A percentile compares a stretch with the other conserved stretches of the same genome.
phyloP scores from a whole-genome alignment of 1,139 yeast species.

The Eremothecium coryli region DNA sequence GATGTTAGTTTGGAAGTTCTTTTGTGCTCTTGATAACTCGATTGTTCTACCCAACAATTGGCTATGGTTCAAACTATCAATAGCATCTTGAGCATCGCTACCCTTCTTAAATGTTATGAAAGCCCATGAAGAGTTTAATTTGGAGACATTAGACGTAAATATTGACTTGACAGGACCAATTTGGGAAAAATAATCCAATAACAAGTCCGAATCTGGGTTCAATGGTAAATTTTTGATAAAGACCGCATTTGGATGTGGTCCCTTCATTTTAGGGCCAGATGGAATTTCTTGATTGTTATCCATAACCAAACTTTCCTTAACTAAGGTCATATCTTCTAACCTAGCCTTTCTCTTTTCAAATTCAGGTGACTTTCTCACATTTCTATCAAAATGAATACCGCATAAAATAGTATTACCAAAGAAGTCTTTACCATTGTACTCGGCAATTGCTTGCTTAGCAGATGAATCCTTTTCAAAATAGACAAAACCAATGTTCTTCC shows the following conservation, averaged over 20 bases:
- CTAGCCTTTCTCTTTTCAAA: constrained; percentile 22
- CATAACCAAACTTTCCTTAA: constrained; percentile 21
- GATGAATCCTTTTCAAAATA: constrained; percentile 34
- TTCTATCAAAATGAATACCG: constrained; percentile 38
- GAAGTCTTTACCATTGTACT: constrained; percentile 28
- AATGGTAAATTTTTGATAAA: constrained; percentile 40
- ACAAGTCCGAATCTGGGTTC: constrained; percentile 31
- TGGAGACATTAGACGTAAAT: constrained; percentile 32
- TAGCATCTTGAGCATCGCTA: constrained; percentile 27
- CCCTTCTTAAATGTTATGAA: constrained; percentile 35
- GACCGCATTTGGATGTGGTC: constrained; percentile 31
- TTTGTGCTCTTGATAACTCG: constrained; percentile 29
- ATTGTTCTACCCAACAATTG: constrained; percentile 24
- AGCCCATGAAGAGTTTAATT: constrained; percentile 38
- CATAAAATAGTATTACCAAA: constrained; percentile 32
- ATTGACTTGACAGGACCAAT: constrained; percentile 38
- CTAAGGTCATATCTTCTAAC: constrained; percentile 19
- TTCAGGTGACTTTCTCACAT: constrained; percentile 29
- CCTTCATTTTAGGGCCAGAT: constrained; percentile 8
- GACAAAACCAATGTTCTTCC: constrained; percentile 39
- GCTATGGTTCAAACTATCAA: constrained; percentile 25
- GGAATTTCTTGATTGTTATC: constrained; percentile 12
- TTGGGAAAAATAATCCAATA: constrained; percentile 32
- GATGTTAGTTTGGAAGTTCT: constrained; percentile 7
- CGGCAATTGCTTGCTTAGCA: constrained; percentile 35